Evolutionary conservation across 805 yeast genomes (phyloP).

Genomic region (Teunomyces tritomae): DNA sequence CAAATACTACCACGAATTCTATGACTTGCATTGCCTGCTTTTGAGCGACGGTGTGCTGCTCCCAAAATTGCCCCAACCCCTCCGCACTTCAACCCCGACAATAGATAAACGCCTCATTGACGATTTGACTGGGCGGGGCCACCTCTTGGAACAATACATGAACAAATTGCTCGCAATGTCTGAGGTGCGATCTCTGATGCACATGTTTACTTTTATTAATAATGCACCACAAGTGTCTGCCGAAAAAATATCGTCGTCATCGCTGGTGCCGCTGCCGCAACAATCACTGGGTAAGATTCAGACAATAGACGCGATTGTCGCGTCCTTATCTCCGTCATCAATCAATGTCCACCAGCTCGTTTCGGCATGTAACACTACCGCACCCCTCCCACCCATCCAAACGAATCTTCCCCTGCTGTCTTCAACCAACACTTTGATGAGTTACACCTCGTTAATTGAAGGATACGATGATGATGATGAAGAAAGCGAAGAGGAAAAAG

Average conservation of each 20-base stretch:
- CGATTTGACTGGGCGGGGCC: slow-evolving; percentile 19
- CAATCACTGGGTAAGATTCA: neutral
- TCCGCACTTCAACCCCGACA: slow-evolving; percentile 6
- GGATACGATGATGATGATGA: slow-evolving; percentile 25
- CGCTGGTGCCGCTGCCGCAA: neutral
- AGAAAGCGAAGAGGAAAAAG: slow-evolving; percentile 9
- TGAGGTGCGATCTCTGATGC: slow-evolving; percentile 1
- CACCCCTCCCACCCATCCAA: slow-evolving; percentile 14
- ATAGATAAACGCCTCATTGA: slow-evolving; percentile 11
- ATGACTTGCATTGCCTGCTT: slow-evolving; percentile 25
- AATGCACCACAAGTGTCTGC: slow-evolving; percentile 10
- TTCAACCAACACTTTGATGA: slow-evolving; percentile 18
- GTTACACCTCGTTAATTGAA: slow-evolving; percentile 29
- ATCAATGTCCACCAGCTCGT: slow-evolving; percentile 16
- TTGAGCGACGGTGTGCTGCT: slow-evolving; percentile 10
- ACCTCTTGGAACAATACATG: slow-evolving; percentile 25
- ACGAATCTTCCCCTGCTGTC: slow-evolving; percentile 5
- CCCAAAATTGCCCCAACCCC: slow-evolving; percentile 33
- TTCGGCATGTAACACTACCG: slow-evolving; percentile 11
- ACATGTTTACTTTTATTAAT: slow-evolving; percentile 9
- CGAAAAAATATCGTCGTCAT: neutral
- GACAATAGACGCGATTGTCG: slow-evolving; percentile 1
- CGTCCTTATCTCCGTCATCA: slow-evolving; percentile 3
- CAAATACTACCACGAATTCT: slow-evolving; percentile 38
- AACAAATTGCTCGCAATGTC: slow-evolving; percentile 16